phyloP scores from a whole-genome alignment of 495 filamentous ascomycete species.

The Talaromyces stipitatus region DNA sequence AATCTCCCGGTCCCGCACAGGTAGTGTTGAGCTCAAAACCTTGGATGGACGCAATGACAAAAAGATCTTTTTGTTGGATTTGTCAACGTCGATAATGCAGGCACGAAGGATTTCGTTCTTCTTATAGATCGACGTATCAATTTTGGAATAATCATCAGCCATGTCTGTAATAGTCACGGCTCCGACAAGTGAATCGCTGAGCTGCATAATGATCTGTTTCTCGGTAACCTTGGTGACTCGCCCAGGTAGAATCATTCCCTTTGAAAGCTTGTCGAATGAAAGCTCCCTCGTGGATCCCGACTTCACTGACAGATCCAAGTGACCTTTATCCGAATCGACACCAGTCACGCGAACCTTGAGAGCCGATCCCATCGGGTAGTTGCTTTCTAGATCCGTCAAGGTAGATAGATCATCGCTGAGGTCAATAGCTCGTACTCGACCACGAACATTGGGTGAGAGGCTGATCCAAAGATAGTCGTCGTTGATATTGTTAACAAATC shows the following conservation, averaged over 20 bases:
- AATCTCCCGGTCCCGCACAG: slow-evolving; percentile 77
- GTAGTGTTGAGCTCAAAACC: slow-evolving; percentile 76
- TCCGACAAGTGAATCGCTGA: slow-evolving; percentile 67
- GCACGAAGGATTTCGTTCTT: slow-evolving; percentile 84
- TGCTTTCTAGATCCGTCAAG: slow-evolving; percentile 64
- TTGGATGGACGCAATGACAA: slow-evolving; percentile 82
- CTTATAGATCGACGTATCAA: slow-evolving; percentile 56
- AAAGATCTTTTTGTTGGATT: slow-evolving; percentile 70
- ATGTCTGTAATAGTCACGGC: slow-evolving; percentile 71
- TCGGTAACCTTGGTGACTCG: slow-evolving; percentile 84
- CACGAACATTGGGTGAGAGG: slow-evolving; percentile 82
- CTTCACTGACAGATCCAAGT: slow-evolving; percentile 75
- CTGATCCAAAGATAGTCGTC: slow-evolving; percentile 80
- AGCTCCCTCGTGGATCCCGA: slow-evolving; percentile 32
- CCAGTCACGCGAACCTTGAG: slow-evolving; percentile 67
- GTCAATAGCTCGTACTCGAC: slow-evolving; percentile 71
- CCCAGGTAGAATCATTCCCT: slow-evolving; percentile 72
- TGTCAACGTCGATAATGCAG: slow-evolving; percentile 72
- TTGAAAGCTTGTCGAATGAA: slow-evolving; percentile 43
- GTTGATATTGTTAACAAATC: slow-evolving; percentile 81
- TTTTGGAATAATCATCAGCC: slow-evolving; percentile 73
- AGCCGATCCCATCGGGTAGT: slow-evolving; percentile 84
- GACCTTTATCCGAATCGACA: slow-evolving; percentile 64
- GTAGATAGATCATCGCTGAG: slow-evolving; percentile 76
- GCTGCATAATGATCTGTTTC: slow-evolving; percentile 71